Conservation (phyloP, 2,329 filamentous ascomycete species). For the Ophiostoma australiae region DNA sequence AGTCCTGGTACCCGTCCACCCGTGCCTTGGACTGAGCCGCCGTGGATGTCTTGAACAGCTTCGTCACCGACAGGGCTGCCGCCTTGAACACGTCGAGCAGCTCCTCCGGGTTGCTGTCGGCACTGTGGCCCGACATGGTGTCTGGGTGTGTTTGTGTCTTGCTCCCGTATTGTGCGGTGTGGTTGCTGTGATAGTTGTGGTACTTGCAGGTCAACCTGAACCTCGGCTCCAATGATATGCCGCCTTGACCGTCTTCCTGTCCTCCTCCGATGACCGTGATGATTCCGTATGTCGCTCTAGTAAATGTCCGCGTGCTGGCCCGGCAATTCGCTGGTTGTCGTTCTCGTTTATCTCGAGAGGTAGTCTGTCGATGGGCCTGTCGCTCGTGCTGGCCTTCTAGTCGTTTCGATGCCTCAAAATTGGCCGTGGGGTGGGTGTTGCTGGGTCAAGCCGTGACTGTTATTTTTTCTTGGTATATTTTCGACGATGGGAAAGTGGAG, state of each 20-base stretch:
- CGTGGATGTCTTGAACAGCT: slow-evolving; percentile 89
- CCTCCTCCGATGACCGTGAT: not conserved
- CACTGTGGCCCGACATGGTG: slow-evolving; percentile 17
- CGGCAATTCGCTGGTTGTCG: not conserved
- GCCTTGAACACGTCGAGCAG: slow-evolving; percentile 87
- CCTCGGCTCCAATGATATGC: not conserved
- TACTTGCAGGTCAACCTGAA: not conserved
- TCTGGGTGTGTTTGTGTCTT: not conserved
- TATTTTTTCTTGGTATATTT: not conserved
- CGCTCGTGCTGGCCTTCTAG: not conserved
- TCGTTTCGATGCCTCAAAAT: not conserved
- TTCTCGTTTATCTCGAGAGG: not conserved
- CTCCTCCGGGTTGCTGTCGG: slow-evolving; percentile 45
- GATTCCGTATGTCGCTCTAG: not conserved
- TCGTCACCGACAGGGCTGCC: slow-evolving; percentile 89
- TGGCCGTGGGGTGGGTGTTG: not conserved
- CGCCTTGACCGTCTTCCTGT: slow-evolving; percentile 6
- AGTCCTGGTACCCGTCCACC: slow-evolving; percentile 85
- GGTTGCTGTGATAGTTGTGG: not conserved
- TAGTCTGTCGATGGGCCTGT: not conserved
- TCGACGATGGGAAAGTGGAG: slow-evolving; percentile 18
- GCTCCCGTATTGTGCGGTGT: not conserved
- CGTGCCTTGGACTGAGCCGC: slow-evolving; percentile 70
- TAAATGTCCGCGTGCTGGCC: not conserved
- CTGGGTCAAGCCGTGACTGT: slow-evolving; percentile 5